Percentiles rank a stretch among this genome's conserved stretches.
Evolutionary conservation across 305 asterid species (phyloP).

Genomic region (Rubia balearica): DNA sequence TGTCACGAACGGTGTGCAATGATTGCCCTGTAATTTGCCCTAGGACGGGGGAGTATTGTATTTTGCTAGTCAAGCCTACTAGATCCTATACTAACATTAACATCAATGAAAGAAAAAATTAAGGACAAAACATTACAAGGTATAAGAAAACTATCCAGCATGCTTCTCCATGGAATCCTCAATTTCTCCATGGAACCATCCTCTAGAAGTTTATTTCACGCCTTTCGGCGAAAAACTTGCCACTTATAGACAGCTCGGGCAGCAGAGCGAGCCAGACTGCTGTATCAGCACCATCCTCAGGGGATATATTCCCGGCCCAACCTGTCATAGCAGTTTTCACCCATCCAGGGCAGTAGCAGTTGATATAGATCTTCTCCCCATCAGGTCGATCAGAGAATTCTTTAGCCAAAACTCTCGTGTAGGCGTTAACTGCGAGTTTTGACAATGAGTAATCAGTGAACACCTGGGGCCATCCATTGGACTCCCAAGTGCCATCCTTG

Average conservation of each 20-base stretch:
- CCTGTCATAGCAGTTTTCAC: conserved; percentile 93
- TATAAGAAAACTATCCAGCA: neutral
- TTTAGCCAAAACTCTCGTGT: conserved; percentile 55
- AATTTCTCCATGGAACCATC: neutral
- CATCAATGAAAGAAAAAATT: conserved; percentile 5
- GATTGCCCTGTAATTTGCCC: too few relatives aligned
- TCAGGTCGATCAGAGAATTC: conserved; percentile 42
- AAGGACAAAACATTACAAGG: neutral
- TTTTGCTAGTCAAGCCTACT: neutral
- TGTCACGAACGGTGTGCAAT: too few relatives aligned
- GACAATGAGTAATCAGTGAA: conserved; percentile 80
- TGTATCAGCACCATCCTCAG: conserved; percentile 87
- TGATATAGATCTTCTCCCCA: conserved; percentile 57
- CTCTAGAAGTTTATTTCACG: conserved; percentile 68
- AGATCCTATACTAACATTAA: conserved; percentile 1
- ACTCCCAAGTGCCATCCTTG: conserved; percentile 63
- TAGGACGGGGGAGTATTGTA: too few relatives aligned
- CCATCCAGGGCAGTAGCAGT: conserved; percentile 92
- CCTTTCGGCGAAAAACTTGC: conserved; percentile 80
- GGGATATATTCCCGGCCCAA: conserved; percentile 72
- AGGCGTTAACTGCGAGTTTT: conserved; percentile 63
- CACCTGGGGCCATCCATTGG: conserved; percentile 82
- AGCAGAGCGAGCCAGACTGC: conserved; percentile 86
- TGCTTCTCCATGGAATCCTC: neutral
- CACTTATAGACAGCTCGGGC: conserved; percentile 44